Evolutionary conservation across 371 early-diverging fungal species (phyloP).

Genomic region (Parasitella parasitica): DNA sequence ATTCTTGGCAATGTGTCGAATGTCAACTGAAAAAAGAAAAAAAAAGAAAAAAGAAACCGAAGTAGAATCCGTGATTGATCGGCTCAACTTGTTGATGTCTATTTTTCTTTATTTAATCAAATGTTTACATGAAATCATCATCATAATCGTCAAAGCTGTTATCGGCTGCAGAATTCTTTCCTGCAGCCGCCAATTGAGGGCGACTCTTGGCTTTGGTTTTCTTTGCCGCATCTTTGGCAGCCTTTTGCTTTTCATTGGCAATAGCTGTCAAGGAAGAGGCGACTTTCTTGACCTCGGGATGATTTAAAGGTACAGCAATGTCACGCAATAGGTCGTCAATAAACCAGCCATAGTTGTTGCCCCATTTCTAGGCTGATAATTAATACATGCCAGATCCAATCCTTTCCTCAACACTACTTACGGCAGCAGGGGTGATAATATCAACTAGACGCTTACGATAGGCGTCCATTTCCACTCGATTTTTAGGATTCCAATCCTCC

Average conservation of each 20-base stretch:
- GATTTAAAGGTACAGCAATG: conserved; percentile 73
- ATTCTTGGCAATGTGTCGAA: not conserved
- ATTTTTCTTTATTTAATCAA: conserved; percentile 5
- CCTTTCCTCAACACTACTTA: conserved; percentile 25
- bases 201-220: conserved; percentile 66
- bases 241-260: conserved; percentile 90
- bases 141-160: conserved; percentile 51
- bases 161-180: conserved; percentile 47
- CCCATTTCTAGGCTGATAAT: conserved; percentile 32
- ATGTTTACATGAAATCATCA: conserved; percentile 85
- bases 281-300: conserved; percentile 80
- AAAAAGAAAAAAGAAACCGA: not conserved
- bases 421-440: conserved; percentile 70
- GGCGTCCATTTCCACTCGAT: conserved; percentile 81
- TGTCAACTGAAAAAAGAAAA: not conserved
- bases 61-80: not conserved
- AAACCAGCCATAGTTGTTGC: conserved; percentile 63
- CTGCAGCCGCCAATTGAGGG: conserved; percentile 56
- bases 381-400: not conserved
- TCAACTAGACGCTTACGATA: conserved; percentile 70
- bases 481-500: conserved; percentile 75
- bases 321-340: conserved; percentile 81
- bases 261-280: conserved; percentile 75
- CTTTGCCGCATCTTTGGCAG: conserved; percentile 69
- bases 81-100: not conserved